These are phyloP conservation scores for Clavispora santaluciae DNA, from an alignment of 805 yeast genomes.

Conservation along the genomic window DNA sequence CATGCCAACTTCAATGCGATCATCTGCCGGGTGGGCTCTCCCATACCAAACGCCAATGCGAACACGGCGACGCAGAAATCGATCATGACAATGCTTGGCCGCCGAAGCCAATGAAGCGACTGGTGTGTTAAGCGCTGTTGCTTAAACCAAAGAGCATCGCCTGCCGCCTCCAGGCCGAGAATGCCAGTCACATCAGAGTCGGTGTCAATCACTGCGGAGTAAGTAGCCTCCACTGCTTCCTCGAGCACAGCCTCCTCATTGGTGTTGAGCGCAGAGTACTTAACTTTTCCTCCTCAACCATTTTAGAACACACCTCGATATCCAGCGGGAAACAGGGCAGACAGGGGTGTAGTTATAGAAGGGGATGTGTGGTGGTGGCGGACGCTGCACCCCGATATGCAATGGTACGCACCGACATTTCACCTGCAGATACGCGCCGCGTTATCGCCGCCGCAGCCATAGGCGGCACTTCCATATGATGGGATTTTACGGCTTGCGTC, in stretches of 20 bases:
- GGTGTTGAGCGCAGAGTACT: constrained; percentile 7
- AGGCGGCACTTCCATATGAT: too few relatives aligned
- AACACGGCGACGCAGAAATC: constrained; percentile 40
- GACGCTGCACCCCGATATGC: too few relatives aligned
- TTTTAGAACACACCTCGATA: too few relatives aligned
- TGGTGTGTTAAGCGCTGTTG: constrained; percentile 45
- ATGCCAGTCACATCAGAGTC: constrained; percentile 23
- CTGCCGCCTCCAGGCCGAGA: constrained; percentile 23
- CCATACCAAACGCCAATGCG: constrained; percentile 37
- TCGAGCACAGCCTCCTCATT: constrained; percentile 17
- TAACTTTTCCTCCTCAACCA: too few relatives aligned
- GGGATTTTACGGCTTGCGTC: too few relatives aligned
- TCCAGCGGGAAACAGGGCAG: too few relatives aligned
- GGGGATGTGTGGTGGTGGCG: too few relatives aligned
- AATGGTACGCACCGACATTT: too few relatives aligned
- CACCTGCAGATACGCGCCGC: too few relatives aligned
- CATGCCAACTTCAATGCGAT: constrained; percentile 28
- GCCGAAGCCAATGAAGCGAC: constrained; percentile 45
- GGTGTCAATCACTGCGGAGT: constrained; percentile 38
- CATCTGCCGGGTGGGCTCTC: constrained; percentile 39
- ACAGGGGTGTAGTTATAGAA: too few relatives aligned
- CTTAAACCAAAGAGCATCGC: constrained; percentile 44
- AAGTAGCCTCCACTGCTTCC: constrained; percentile 30
- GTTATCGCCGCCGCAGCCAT: too few relatives aligned
- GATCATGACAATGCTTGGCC: constrained; percentile 55